These are phyloP conservation scores for Vaucheria bursata DNA, from an alignment of 352 stramenopile genomes.

Conservation along the genomic window DNA sequence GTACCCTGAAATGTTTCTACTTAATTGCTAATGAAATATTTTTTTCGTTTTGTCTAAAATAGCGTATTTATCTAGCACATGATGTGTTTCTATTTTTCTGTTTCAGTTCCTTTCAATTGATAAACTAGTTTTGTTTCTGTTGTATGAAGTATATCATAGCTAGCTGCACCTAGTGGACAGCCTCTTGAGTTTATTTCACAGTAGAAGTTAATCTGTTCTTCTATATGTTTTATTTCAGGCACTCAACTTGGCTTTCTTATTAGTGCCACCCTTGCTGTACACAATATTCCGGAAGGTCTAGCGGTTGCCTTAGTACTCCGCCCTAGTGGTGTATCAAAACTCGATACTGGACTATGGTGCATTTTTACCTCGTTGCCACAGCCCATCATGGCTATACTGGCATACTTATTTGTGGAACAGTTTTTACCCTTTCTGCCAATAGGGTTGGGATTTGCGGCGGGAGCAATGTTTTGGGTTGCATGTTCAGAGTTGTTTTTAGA, in stretches of 20 bases:
- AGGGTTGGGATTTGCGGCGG: conserved; percentile 89
- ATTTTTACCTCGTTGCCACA: conserved; percentile 80
- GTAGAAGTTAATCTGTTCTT: too few species aligned
- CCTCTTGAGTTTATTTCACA: conserved; percentile 25
- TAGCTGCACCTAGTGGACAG: too few species aligned
- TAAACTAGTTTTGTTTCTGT: too few species aligned
- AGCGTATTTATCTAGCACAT: too few species aligned
- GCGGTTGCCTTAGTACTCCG: conserved; percentile 88
- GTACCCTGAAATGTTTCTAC: too few species aligned
- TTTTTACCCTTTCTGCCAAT: conserved; percentile 88
- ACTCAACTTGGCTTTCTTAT: conserved; percentile 90
- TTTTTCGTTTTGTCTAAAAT: too few species aligned
- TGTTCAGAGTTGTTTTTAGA: conserved; percentile 69
- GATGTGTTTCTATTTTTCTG: too few species aligned
- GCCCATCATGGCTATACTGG: conserved; percentile 92
- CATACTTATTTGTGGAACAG: conserved; percentile 79
- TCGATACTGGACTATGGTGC: conserved; percentile 70
- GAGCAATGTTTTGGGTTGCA: conserved; percentile 91
- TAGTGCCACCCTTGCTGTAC: conserved; percentile 89
- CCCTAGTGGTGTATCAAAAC: conserved; percentile 70
- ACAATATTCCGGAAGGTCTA: conserved; percentile 96
- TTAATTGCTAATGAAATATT: too few species aligned
- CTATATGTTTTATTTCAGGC: too few species aligned
- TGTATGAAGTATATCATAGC: too few species aligned
- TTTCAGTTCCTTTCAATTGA: too few species aligned